phyloP scores from a whole-genome alignment of 2,329 filamentous ascomycete species.

The Ophiocordyceps camponoti-saundersi region DNA sequence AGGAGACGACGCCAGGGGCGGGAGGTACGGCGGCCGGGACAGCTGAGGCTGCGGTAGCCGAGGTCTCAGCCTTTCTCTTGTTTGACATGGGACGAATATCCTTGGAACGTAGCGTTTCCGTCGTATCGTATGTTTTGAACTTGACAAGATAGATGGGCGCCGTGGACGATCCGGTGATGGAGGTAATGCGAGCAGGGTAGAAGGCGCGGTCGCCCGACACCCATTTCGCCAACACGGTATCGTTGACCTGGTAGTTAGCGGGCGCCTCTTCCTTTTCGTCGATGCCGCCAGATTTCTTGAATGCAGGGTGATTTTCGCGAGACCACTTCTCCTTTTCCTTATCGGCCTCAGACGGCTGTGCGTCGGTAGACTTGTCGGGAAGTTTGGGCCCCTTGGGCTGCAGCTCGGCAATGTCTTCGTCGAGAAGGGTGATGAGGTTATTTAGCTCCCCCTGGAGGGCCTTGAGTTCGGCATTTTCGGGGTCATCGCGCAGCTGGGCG shows the following conservation, averaged over 20 bases:
- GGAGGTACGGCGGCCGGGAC: slow-evolving; percentile 18
- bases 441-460: slow-evolving; percentile 67
- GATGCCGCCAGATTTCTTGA: slow-evolving; percentile 33
- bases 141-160: slow-evolving; percentile 88
- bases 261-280: slow-evolving; percentile 37
- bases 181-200: slow-evolving; percentile 85
- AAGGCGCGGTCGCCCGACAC: slow-evolving; percentile 74
- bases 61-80: slow-evolving; percentile 77
- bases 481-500: slow-evolving; percentile 60
- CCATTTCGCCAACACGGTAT: slow-evolving; percentile 83
- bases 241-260: slow-evolving; percentile 65
- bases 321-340: slow-evolving; percentile 58
- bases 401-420: slow-evolving; percentile 68
- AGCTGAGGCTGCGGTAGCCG: slow-evolving; percentile 32
- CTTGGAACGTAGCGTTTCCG: slow-evolving; percentile 64
- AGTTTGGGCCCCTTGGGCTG: slow-evolving; percentile 31
- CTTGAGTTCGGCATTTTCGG: slow-evolving; percentile 62
- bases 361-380: slow-evolving; percentile 25
- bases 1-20: slow-evolving; percentile 27
- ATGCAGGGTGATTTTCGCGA: slow-evolving; percentile 64
- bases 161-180: slow-evolving; percentile 80
- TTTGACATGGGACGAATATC: slow-evolving; percentile 68
- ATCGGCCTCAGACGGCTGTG: slow-evolving; percentile 32
- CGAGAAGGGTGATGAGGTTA: slow-evolving; percentile 61
- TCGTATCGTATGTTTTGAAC: slow-evolving; percentile 80